Evolutionary conservation across 179 eudicot species (phyloP), one percentile per base, ranked within the genome.

Genomic region (Patellifolia procumbens): DNA sequence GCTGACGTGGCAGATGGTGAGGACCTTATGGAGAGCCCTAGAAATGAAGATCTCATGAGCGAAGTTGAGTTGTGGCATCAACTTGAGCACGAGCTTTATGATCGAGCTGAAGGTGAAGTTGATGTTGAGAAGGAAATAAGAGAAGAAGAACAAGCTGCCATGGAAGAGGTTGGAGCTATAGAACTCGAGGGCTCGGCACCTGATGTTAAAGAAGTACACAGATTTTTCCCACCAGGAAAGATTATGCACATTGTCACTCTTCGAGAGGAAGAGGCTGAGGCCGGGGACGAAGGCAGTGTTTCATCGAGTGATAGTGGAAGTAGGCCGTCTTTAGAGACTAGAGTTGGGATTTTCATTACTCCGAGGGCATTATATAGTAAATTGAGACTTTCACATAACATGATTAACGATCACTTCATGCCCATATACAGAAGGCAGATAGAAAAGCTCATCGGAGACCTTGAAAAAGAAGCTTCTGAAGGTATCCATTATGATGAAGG

Each of bases 381-480:
- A 77, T 71, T 95, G 81, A 86, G 98, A 87, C 89, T 93, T 51
- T 96, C 96, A 20, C 92, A 88, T 75, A 87, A 91, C 49, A 95
- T 95, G 99, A 90, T 95, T 28, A 86, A 87, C 66, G 99, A 95
- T 79, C 99, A 95, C 72, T 88, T 93, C 79, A 95, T 95, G 99
- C 99, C 99, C 3, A 87, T 89, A n/a, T 93, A 91, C 80, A 89
- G 98, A 86, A 80, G 92, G 72, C 95, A 91, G 75, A 93, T 93
- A 35, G 99, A 95, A 71, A 93, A 88, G 74, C 74, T 95, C 59
- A 91, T 95, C 58, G 55, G 70, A 51, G 92, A 89, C 46, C 86
- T 89, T 10, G 97, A 92, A 79, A 83, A 81, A 56, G 85, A 83
- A 66, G 79, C 55, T 73, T 76, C 82, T 45, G 81, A 81, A 45